phyloP scores from a whole-genome alignment of 73 alveolate species.

The Tetrahymena elliotti region DNA sequence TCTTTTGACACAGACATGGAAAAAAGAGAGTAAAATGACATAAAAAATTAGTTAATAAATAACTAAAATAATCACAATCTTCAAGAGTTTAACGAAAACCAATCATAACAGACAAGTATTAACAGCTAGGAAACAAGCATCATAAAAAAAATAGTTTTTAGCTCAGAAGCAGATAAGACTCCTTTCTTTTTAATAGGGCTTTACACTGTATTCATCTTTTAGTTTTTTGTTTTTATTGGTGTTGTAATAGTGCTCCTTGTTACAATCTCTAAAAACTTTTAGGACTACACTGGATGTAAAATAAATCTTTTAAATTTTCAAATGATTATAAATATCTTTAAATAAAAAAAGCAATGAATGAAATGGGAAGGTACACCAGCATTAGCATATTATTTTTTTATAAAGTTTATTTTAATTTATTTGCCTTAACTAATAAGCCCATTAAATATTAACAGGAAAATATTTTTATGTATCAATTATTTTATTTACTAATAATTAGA shows the following conservation, averaged over 20 bases:
- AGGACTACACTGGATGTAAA: neutral
- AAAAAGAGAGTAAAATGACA: neutral
- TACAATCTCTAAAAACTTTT: neutral
- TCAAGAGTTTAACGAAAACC: neutral
- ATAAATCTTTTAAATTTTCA: neutral
- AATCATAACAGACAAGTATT: neutral
- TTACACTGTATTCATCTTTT: neutral
- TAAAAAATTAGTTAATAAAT: neutral
- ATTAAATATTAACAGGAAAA: no score
- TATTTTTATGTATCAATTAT: no score
- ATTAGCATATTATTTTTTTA: no score
- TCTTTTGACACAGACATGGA: neutral
- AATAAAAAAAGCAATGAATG: neutral
- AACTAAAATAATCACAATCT: neutral
- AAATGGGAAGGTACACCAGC: constrained; percentile 1
- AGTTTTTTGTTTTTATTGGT: neutral
- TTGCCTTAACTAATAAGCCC: no score
- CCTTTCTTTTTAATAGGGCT: neutral
- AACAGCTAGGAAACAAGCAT: neutral
- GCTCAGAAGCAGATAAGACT: neutral
- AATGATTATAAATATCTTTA: neutral
- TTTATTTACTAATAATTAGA: neutral
- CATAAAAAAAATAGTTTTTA: neutral
- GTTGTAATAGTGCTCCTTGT: neutral
- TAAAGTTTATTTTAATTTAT: no score